phyloP scores from a whole-genome alignment of 768 basidiomycete genomes.

The Russula lepida region DNA sequence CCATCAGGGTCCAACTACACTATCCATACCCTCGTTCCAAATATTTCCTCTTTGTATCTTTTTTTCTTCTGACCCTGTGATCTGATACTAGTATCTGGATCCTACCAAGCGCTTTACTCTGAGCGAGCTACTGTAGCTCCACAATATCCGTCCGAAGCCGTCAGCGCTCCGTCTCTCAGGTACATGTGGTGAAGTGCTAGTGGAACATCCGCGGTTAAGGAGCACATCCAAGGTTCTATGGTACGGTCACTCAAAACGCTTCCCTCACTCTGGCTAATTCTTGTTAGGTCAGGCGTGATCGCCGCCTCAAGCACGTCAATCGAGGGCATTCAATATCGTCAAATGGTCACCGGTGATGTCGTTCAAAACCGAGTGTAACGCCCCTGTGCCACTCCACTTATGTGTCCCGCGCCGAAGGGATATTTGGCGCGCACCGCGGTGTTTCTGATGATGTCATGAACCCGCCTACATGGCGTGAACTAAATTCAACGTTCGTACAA shows the following conservation, averaged over 20 bases:
- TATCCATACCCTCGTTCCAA: neutral
- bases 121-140: slow-evolving; percentile 4
- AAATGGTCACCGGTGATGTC: neutral
- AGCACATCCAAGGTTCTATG: neutral
- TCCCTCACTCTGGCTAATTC: neutral
- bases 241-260: neutral
- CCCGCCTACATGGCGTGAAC: slow-evolving; percentile 1
- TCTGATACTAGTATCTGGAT: neutral
- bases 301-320: neutral
- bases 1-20: neutral
- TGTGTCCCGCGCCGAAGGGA: neutral
- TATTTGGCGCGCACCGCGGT: neutral
- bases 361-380: neutral
- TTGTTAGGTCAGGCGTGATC: neutral
- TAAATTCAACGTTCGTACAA: neutral
- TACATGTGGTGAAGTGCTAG: neutral
- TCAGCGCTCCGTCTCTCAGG: slow-evolving; percentile 15
- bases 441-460: slow-evolving; percentile 7
- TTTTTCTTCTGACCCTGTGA: neutral
- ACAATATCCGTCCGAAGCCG: neutral
- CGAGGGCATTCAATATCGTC: neutral
- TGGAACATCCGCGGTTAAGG: neutral
- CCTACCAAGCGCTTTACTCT: neutral
- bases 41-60: neutral
- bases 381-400: neutral